Conservation (phyloP, 164 flowering plant species). For the Kalanchoe fedtschenkoi region DNA sequence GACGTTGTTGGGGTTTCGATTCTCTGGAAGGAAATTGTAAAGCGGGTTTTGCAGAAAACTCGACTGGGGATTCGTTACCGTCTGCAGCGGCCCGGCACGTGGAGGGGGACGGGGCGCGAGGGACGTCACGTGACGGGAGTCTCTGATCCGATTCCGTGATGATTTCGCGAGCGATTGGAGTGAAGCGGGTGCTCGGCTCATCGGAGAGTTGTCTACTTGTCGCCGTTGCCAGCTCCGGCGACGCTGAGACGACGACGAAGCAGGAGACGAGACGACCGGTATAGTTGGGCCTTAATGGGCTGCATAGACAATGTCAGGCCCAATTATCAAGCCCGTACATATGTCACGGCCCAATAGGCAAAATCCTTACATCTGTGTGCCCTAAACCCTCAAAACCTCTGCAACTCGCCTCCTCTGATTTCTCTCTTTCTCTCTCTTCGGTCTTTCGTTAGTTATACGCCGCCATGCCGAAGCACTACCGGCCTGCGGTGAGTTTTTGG, state of each 20-base stretch:
- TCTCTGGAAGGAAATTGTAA: constrained; percentile 45
- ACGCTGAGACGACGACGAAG: background rate
- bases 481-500: constrained; percentile 52
- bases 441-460: background rate
- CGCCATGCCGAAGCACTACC: constrained; percentile 74
- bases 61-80: background rate
- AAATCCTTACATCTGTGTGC: background rate
- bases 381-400: background rate
- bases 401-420: background rate
- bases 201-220: background rate
- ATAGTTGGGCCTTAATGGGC: no score
- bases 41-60: constrained; percentile 20
- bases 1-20: constrained; percentile 48
- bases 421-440: background rate
- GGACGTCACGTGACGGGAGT: background rate
- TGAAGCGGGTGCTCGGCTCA: background rate
- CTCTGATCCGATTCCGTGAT: background rate
- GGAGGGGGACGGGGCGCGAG: background rate
- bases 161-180: background rate
- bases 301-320: no score
- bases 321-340: no score
- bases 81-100: background rate
- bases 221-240: background rate
- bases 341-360: background rate
- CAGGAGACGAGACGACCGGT: no score